Percentiles rank a stretch among this genome's conserved stretches.
These are phyloP conservation scores for Solanum bulbocastanum DNA, from an alignment of 257 asterid species.

Conservation along the genomic window DNA sequence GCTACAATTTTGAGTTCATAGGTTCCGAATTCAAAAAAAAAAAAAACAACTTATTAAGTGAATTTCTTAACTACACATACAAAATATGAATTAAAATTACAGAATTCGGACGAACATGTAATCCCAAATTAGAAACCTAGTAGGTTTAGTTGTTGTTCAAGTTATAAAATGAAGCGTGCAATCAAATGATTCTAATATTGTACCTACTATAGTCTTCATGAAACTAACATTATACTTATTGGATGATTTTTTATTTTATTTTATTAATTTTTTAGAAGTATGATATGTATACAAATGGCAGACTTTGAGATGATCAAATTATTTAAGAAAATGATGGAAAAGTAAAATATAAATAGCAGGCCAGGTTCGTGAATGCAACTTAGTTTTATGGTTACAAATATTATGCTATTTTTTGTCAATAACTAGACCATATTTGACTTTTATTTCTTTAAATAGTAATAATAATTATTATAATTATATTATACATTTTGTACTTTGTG, in stretches of 20 bases:
- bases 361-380: slow-evolving; percentile 44
- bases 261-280: not conserved
- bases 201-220: not conserved
- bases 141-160: not conserved
- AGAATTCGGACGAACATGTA: too few species aligned
- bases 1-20: not conserved
- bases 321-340: not conserved
- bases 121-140: not conserved
- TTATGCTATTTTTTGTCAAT: slow-evolving; percentile 6
- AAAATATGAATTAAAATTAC: rapidly evolving
- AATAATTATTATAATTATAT: not conserved
- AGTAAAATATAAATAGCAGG: not conserved
- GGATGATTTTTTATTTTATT: not conserved
- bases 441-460: not conserved
- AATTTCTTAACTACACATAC: not conserved
- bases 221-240: not conserved
- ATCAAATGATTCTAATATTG: not conserved
- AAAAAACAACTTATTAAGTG: not conserved
- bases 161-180: not conserved
- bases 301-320: not conserved
- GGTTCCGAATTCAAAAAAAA: not conserved
- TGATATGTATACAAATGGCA: slow-evolving; percentile 39
- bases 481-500: not conserved
- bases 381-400: slow-evolving; percentile 15
- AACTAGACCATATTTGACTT: slow-evolving; percentile 25